Conservation (phyloP, 768 basidiomycete genomes). For the Auriculariales sp. region DNA sequence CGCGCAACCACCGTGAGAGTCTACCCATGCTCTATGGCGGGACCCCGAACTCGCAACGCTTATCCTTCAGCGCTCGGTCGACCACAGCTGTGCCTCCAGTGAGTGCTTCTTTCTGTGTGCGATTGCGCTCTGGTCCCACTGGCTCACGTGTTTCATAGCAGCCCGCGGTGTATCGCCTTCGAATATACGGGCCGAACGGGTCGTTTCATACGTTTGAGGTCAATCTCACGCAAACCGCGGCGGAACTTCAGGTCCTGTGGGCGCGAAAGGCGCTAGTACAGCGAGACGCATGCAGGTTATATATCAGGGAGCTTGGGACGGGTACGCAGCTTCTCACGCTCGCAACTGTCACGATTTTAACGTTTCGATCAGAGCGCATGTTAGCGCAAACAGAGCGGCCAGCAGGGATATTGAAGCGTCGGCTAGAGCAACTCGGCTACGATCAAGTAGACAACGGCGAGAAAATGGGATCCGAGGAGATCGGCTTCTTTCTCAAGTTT, state of each 20-base stretch:
- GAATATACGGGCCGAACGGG: slow-evolving; percentile 64
- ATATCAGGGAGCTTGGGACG: slow-evolving; percentile 61
- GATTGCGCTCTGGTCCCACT: background rate
- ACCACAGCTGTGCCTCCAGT: slow-evolving; percentile 2
- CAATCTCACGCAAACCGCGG: slow-evolving; percentile 49
- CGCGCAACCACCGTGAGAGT: background rate
- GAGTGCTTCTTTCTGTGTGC: background rate
- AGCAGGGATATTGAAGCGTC: slow-evolving; percentile 65
- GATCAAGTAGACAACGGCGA: slow-evolving; percentile 67
- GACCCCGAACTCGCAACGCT: background rate
- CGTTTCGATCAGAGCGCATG: slow-evolving; percentile 57
- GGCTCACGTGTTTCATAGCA: slow-evolving; percentile 4
- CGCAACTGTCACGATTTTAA: background rate
- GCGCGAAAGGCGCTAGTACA: slow-evolving; percentile 36
- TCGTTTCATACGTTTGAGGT: slow-evolving; percentile 59
- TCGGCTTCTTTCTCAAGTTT: slow-evolving; percentile 79
- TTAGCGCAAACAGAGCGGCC: slow-evolving; percentile 72
- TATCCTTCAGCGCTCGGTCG: background rate
- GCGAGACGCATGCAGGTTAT: slow-evolving; percentile 47
- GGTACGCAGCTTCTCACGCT: slow-evolving; percentile 27
- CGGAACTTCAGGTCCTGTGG: slow-evolving; percentile 45
- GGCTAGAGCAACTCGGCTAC: slow-evolving; percentile 83
- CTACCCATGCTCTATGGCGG: background rate
- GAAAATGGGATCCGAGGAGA: slow-evolving; percentile 58
- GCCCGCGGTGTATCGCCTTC: slow-evolving; percentile 35